These are phyloP conservation scores for Elongisporangium prolatum DNA, from an alignment of 352 stramenopile species.

Conservation along the genomic window DNA sequence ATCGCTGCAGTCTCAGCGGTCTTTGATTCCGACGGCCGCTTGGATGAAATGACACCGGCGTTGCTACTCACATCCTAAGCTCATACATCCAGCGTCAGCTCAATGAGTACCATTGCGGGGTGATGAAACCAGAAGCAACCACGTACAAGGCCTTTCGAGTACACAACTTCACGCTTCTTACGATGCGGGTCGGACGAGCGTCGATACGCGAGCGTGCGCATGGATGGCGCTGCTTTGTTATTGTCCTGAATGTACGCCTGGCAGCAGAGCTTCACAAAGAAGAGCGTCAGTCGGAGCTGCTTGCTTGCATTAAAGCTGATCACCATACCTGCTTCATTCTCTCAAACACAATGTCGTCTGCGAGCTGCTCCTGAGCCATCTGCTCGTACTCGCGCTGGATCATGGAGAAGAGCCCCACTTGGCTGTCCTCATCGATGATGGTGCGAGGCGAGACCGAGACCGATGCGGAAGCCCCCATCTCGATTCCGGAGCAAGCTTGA, in stretches of 20 bases:
- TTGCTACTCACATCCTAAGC: conserved; percentile 30
- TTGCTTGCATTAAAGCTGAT: too few relatives aligned
- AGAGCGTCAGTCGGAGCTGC: too few relatives aligned
- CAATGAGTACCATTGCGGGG: too few relatives aligned
- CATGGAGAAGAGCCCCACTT: conserved; percentile 46
- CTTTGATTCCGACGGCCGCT: conserved; percentile 60
- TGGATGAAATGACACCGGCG: conserved; percentile 20
- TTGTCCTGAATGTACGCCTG: conserved; percentile 38
- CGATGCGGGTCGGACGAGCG: conserved; percentile 51
- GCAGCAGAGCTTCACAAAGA: conserved; percentile 42
- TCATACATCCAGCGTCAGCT: background rate
- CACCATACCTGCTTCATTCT: conserved; percentile 74
- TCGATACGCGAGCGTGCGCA: conserved; percentile 32
- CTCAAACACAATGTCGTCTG: conserved; percentile 71
- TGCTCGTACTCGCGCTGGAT: conserved; percentile 64
- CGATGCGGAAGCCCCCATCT: conserved; percentile 44
- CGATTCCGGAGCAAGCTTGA: background rate
- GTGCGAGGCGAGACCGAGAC: conserved; percentile 11
- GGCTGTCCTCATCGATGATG: conserved; percentile 16
- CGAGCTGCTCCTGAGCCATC: conserved; percentile 44
- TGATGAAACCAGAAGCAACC: background rate
- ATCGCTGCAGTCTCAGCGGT: conserved; percentile 37
- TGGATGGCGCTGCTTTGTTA: conserved; percentile 19
- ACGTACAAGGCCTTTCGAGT: conserved; percentile 63
- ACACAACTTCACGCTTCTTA: conserved; percentile 70